These are phyloP conservation scores for Pyrenophora teres DNA, from an alignment of 2,329 filamentous ascomycete genomes.

Conservation along the genomic window DNA sequence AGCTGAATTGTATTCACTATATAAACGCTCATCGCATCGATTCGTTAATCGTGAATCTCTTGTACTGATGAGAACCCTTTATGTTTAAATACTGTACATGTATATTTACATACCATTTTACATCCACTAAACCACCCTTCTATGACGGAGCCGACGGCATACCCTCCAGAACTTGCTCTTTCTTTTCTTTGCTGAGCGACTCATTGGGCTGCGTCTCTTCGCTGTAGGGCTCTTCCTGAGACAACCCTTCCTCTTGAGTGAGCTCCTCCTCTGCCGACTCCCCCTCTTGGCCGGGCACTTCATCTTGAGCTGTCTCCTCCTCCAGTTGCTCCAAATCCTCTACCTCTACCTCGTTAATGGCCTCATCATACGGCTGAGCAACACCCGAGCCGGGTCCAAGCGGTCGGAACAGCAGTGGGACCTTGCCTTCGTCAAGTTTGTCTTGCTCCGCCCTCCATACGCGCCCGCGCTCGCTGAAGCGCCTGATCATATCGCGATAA, in stretches of 20 bases:
- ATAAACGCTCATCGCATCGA: too few relatives aligned
- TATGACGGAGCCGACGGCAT: constrained; percentile 10
- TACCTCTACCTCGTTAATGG: neutral
- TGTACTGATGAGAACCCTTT: too few relatives aligned
- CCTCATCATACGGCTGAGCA: neutral
- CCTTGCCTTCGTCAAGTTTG: constrained; percentile 54
- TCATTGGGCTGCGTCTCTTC: constrained; percentile 3
- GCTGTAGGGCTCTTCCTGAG: neutral
- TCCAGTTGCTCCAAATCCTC: too few relatives aligned
- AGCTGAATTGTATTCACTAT: too few relatives aligned
- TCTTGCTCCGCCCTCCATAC: constrained; percentile 62
- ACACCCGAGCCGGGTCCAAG: constrained; percentile 36
- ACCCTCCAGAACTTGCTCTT: constrained; percentile 5
- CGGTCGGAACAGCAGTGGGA: constrained; percentile 43
- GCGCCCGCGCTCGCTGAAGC: constrained; percentile 61
- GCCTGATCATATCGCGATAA: constrained; percentile 53
- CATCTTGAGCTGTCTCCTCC: too few relatives aligned
- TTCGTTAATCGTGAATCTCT: too few relatives aligned
- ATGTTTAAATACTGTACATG: neutral
- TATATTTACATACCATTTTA: constrained; percentile 3
- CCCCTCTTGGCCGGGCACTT: too few relatives aligned
- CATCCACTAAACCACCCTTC: neutral
- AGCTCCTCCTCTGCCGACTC: too few relatives aligned
- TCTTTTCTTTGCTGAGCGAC: constrained; percentile 2
- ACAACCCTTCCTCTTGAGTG: too few relatives aligned